These are phyloP conservation scores for Gentiana dahurica DNA, from an alignment of 257 asterid genomes.

Conservation along the genomic window DNA sequence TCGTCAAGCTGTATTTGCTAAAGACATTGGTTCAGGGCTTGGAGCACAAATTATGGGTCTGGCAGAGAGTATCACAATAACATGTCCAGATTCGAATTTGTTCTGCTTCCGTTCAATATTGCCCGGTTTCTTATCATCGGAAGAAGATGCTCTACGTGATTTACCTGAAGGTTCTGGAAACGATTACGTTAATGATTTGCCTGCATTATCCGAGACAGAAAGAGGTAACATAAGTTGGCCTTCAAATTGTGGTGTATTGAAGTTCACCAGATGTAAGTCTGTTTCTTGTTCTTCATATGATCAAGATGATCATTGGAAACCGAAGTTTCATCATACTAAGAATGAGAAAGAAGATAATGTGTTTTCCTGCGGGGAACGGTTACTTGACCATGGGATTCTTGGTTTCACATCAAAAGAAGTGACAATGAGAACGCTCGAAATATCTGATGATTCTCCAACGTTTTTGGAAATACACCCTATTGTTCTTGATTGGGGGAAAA, in stretches of 20 bases:
- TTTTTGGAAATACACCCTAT: slow-evolving; percentile 54
- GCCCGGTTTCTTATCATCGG: slow-evolving; percentile 21
- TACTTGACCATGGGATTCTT: slow-evolving; percentile 17
- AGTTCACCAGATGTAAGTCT: slow-evolving; percentile 37
- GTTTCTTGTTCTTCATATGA: slow-evolving; percentile 40
- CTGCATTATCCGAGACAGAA: slow-evolving; percentile 18
- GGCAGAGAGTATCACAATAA: slow-evolving; percentile 14
- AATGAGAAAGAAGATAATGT: slow-evolving; percentile 15
- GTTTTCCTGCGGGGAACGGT: slow-evolving; percentile 26
- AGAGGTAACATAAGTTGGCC: slow-evolving; percentile 32
- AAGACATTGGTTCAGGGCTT: slow-evolving; percentile 19
- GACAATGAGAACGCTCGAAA: slow-evolving; percentile 19
- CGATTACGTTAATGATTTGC: slow-evolving; percentile 17
- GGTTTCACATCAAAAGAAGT: slow-evolving; percentile 17
- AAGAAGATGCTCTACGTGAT: slow-evolving; percentile 14
- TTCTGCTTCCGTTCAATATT: slow-evolving; percentile 73
- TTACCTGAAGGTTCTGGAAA: slow-evolving; percentile 20
- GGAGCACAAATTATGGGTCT: slow-evolving; percentile 17
- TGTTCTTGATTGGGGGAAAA: slow-evolving; percentile 65
- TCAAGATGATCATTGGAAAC: slow-evolving; percentile 23
- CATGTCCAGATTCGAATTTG: slow-evolving; percentile 37
- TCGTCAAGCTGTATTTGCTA: slow-evolving; percentile 20
- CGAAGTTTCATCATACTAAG: slow-evolving; percentile 12
- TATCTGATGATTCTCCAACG: slow-evolving; percentile 26
- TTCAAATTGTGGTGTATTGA: slow-evolving; percentile 25